Base-by-base conservation (phyloP, 306 rosid species). In the Lathyrus tuberosus region DNA sequence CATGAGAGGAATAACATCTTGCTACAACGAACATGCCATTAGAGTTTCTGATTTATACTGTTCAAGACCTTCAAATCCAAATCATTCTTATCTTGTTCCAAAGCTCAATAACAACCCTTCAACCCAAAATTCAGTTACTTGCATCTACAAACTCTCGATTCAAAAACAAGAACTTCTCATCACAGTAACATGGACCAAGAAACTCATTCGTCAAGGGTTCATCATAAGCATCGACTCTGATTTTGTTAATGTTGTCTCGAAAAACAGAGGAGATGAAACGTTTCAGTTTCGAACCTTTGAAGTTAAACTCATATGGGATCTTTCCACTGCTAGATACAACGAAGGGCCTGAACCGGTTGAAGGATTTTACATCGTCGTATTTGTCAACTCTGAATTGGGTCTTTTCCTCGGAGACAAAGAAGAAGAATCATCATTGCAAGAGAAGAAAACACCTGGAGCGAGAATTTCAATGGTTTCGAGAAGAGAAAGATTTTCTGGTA, bases 1-100 rank as follows among this genome's bases (percentile, higher is more conserved):
- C 28, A 89, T 89, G 97, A 93, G 89, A 79, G 85, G 92, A 59
- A 71, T 94, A 79, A 83, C 94, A 17, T 85, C 92, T 44, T 94
- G 98, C 84, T 94, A 94, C 85, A 94, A 77, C 49, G 95, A 90
- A 49, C 95, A 90, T 72, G 96, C 96, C 31, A 83, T 90, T 16
- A 83, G 82, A 46, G 86, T 90, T 5, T 90, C 96, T 0, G 97
- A 88, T 84, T 90, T 96, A 6, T 88, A 94, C 47, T 90, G 98
- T 44, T 94, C 97, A 10, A 91, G 86, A 6, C 86, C 95, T 58
- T 88, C 92, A 40, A 82, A 64, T 57, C 87, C 92, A 46, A 82
- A 61, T 69, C 79, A 83, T 5, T 46, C 83, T 54, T 76, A 71
- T 80, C 74, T 70, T 24, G 61, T 78, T 74, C 89, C 95, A 67